These are phyloP conservation scores for Nigrospora osmanthi DNA, from an alignment of 2,329 filamentous ascomycete species.

Conservation along the genomic window DNA sequence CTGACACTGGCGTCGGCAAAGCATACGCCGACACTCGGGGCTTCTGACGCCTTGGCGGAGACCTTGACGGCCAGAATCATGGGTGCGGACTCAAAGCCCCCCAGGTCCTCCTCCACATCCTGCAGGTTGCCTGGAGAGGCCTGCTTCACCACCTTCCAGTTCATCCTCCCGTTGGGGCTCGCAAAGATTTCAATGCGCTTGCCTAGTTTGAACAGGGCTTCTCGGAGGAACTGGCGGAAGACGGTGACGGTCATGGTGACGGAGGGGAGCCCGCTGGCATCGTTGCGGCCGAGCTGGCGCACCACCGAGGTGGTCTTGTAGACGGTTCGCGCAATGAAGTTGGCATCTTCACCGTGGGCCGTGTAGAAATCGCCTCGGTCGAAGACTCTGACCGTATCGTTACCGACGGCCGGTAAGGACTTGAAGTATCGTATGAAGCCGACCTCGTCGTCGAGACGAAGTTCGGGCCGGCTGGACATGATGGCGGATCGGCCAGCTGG, in stretches of 20 bases:
- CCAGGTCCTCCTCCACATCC: constrained; percentile 92
- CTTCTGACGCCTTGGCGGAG: constrained; percentile 77
- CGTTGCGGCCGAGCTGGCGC: constrained; percentile 76
- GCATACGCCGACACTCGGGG: constrained; percentile 83
- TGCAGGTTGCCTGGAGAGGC: constrained; percentile 95
- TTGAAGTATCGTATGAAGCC: constrained; percentile 97
- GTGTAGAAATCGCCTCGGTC: constrained; percentile 95
- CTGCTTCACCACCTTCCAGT: constrained; percentile 87
- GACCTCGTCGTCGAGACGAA: constrained; percentile 86
- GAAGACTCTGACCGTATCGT: constrained; percentile 81
- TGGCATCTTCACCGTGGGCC: constrained; percentile 79
- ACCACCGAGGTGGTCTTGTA: constrained; percentile 98
- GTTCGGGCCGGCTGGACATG: constrained; percentile 3
- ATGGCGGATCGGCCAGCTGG: not conserved
- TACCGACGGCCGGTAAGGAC: constrained; percentile 62
- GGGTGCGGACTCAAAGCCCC: constrained; percentile 77
- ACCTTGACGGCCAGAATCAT: constrained; percentile 96
- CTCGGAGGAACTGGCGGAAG: constrained; percentile 89
- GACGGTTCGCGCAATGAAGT: constrained; percentile 75
- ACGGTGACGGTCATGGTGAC: constrained; percentile 95
- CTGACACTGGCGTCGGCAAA: constrained; percentile 96
- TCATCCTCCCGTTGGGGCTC: constrained; percentile 67
- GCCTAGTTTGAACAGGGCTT: constrained; percentile 84
- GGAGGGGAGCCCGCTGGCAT: constrained; percentile 78
- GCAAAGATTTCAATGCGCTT: constrained; percentile 90